These are phyloP conservation scores for Umbelopsis ramanniana DNA, from an alignment of 192 early-diverging fungal species.

Conservation along the genomic window DNA sequence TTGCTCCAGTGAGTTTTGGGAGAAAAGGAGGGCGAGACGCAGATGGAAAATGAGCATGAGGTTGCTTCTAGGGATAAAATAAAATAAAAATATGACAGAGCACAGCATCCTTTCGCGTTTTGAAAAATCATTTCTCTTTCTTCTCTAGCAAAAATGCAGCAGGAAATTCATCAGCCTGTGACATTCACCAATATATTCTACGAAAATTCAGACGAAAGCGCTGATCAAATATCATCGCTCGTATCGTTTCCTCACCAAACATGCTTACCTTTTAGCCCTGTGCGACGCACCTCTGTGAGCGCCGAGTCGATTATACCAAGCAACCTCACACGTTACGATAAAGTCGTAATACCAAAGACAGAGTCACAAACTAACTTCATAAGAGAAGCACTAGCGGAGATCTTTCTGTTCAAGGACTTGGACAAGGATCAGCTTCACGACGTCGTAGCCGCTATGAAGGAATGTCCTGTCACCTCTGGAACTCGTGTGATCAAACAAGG, in stretches of 20 bases:
- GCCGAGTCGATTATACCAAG: conserved; percentile 46
- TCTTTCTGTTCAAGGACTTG: conserved; percentile 45
- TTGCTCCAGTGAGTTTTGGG: neutral
- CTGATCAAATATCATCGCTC: neutral
- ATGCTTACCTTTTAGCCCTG: neutral
- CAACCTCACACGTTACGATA: neutral
- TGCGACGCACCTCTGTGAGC: conserved; percentile 45
- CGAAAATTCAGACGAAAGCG: neutral
- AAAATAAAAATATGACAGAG: neutral
- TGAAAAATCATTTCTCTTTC: neutral
- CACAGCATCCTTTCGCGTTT: neutral
- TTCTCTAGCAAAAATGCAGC: conserved; percentile 1
- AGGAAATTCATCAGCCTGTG: conserved; percentile 10
- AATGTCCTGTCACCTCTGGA: conserved; percentile 28
- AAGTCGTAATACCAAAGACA: conserved; percentile 39
- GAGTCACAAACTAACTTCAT: conserved; percentile 27
- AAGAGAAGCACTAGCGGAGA: conserved; percentile 22
- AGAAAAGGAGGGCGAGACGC: neutral
- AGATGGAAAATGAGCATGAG: conserved; percentile 24
- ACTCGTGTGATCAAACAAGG: conserved; percentile 45
- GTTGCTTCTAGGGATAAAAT: neutral
- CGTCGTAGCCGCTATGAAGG: conserved; percentile 45
- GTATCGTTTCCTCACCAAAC: neutral
- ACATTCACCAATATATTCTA: conserved; percentile 5
- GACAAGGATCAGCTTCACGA: conserved; percentile 41